Conservation (phyloP, 163 green algal genomes). For the Volvox carteri region DNA sequence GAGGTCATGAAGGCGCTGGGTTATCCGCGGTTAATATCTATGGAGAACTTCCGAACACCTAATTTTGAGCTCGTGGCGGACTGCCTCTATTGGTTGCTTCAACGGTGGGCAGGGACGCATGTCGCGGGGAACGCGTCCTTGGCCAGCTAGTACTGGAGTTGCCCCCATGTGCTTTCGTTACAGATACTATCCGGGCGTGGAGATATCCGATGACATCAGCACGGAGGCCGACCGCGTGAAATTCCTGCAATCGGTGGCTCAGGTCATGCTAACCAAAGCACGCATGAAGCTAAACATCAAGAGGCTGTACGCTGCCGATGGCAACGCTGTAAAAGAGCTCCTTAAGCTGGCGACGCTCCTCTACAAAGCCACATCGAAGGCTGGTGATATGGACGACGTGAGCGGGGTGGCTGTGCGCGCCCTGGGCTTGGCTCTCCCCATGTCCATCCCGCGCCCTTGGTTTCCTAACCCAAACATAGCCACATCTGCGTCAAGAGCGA, state of each 20-base stretch:
- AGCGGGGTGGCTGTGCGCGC: background rate
- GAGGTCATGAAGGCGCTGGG: slow-evolving; percentile 83
- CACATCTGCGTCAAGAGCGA: too few species aligned
- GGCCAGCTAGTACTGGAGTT: background rate
- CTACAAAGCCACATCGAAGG: slow-evolving; percentile 78
- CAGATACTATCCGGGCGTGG: slow-evolving; percentile 84
- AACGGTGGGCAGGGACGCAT: slow-evolving; percentile 69
- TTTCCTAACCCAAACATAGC: too few species aligned
- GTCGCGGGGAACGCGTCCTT: slow-evolving; percentile 16
- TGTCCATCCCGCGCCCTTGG: too few species aligned
- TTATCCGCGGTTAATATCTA: slow-evolving; percentile 79
- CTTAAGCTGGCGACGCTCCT: slow-evolving; percentile 83
- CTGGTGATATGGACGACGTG: slow-evolving; percentile 71
- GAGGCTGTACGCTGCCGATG: slow-evolving; percentile 86
- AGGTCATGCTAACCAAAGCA: slow-evolving; percentile 81
- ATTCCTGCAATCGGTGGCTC: slow-evolving; percentile 80
- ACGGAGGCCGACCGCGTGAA: slow-evolving; percentile 82
- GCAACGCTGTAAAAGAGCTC: slow-evolving; percentile 84
- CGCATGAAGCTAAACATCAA: slow-evolving; percentile 90
- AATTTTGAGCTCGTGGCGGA: slow-evolving; percentile 87
- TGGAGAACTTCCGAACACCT: slow-evolving; percentile 80
- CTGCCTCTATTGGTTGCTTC: slow-evolving; percentile 86
- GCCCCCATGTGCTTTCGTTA: background rate
- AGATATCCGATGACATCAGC: slow-evolving; percentile 84
- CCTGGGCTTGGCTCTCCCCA: too few species aligned